A percentile compares a stretch with the other conserved stretches of the same genome.
Evolutionary conservation across 257 asterid species (phyloP).

Genomic region (Thymus mandschuricus): DNA sequence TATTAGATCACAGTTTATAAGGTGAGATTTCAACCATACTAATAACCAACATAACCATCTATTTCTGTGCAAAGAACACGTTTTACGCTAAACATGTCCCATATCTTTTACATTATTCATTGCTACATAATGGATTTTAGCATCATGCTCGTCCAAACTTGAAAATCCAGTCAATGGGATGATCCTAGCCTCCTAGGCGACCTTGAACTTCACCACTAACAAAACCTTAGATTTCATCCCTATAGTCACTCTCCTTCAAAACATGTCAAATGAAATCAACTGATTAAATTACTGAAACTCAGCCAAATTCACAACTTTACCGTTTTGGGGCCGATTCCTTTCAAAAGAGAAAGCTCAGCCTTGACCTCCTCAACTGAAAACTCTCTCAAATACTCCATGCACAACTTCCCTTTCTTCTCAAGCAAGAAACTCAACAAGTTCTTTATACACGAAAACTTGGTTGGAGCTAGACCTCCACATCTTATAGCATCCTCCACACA

Average conservation of each 20-base stretch:
- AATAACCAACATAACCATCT: constrained; percentile 16
- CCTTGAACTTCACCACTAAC: neutral
- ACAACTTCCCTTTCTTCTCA: constrained; percentile 63
- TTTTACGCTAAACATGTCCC: neutral
- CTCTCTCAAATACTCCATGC: constrained; percentile 81
- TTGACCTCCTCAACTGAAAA: constrained; percentile 71
- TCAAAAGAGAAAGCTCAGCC: constrained; percentile 70
- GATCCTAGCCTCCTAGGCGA: neutral
- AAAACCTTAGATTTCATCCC: neutral
- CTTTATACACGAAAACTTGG: constrained; percentile 73
- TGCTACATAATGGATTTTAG: neutral
- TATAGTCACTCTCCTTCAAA: neutral
- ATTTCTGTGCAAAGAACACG: neutral
- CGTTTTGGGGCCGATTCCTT: constrained; percentile 94
- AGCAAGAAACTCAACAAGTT: constrained; percentile 64
- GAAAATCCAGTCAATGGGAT: constrained; percentile 4
- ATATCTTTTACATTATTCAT: neutral
- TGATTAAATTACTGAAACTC: neutral
- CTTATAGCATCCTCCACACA: constrained; percentile 78
- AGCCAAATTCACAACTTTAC: constrained; percentile 39
- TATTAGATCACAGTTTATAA: constrained; percentile 16
- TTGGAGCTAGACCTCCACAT: constrained; percentile 90
- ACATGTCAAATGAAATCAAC: neutral
- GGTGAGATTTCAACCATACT: constrained; percentile 13
- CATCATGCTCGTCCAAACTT: neutral